phyloP scores from a whole-genome alignment of 257 asterid genomes.

The Penstemon newberryi region DNA sequence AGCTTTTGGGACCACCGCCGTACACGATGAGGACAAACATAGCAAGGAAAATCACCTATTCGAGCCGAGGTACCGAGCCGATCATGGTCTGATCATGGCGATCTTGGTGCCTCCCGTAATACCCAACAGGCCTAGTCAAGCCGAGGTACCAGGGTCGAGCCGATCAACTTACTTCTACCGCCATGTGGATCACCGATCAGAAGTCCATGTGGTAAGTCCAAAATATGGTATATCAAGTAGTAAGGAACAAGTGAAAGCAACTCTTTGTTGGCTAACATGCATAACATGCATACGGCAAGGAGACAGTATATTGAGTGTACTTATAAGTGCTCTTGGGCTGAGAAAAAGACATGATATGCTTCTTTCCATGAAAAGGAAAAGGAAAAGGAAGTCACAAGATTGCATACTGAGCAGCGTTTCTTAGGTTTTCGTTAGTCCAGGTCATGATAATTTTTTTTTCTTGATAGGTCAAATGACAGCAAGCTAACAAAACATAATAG shows the following conservation, averaged over 20 bases:
- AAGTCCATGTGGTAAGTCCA: too few species aligned
- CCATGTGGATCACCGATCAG: too few species aligned
- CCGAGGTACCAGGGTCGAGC: too few species aligned
- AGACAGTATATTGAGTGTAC: background rate
- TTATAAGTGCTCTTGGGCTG: background rate
- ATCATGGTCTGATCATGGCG: too few species aligned
- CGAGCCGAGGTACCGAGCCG: too few species aligned
- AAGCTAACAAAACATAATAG: background rate
- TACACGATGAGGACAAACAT: too few species aligned
- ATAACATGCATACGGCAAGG: background rate
- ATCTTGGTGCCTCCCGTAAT: too few species aligned
- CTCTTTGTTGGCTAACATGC: background rate
- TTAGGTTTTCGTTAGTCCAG: background rate
- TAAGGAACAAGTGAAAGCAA: background rate
- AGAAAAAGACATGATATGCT: background rate
- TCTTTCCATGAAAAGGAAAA: background rate
- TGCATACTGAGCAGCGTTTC: background rate
- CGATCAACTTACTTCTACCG: too few species aligned
- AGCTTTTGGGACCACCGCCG: too few species aligned
- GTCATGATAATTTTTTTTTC: constrained; percentile 1
- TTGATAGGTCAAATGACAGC: background rate
- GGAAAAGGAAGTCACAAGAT: background rate
- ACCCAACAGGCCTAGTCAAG: too few species aligned
- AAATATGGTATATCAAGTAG: too few species aligned
- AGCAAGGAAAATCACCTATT: too few species aligned